Evolutionary conservation across 2,329 filamentous ascomycete genomes (phyloP).

Genomic region (Colletotrichum chlorophyti): DNA sequence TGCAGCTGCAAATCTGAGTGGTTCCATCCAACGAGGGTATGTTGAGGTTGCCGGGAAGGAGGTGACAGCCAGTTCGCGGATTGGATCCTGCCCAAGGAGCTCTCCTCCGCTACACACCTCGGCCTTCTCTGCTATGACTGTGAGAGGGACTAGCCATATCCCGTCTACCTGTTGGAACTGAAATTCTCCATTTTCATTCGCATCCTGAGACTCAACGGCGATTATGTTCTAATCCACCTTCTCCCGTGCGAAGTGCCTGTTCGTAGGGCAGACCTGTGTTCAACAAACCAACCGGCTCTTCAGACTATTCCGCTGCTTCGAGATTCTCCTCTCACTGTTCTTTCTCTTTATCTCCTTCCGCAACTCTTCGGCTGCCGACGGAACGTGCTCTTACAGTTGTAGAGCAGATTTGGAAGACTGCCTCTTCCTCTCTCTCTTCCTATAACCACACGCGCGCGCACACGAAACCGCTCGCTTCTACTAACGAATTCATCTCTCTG

Average conservation of each 20-base stretch:
- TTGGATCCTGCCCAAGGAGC: conserved; percentile 4
- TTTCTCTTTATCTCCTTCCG: not conserved
- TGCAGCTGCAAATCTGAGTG: conserved; percentile 44
- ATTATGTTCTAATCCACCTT: not conserved
- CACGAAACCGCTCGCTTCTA: no score
- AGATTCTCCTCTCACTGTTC: not conserved
- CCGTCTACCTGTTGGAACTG: conserved; percentile 13
- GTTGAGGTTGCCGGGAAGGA: not conserved
- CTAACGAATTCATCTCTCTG: no score
- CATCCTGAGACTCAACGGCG: not conserved
- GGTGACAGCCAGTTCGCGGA: not conserved
- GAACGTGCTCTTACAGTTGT: not conserved
- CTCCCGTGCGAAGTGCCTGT: conserved; percentile 22
- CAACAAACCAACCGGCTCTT: conserved; percentile 15
- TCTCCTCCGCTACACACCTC: not conserved
- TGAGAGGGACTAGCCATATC: not conserved
- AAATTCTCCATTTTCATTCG: no score
- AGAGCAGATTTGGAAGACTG: not conserved
- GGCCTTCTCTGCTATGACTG: not conserved
- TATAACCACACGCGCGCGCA: no score
- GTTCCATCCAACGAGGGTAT: not conserved
- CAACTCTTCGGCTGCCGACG: not conserved
- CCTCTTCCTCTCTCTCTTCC: no score
- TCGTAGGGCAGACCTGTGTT: conserved; percentile 8
- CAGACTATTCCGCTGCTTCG: no score